Evolutionary conservation across 2,329 filamentous ascomycete species (phyloP), one percentile per base, ranked within the genome.

Genomic region (Ploettnerulaceae sp.): DNA sequence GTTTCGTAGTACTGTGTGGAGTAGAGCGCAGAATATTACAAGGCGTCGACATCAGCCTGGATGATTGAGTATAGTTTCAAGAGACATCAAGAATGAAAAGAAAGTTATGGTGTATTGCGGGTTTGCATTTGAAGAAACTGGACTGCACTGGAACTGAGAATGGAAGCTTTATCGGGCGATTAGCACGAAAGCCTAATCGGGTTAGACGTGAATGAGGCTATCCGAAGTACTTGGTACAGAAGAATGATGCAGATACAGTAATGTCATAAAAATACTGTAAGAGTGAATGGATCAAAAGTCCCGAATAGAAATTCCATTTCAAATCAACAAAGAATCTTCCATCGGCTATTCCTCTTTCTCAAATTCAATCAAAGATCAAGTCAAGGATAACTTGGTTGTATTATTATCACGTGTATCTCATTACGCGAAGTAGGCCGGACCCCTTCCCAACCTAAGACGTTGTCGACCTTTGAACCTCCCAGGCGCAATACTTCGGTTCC

Each of bases 21-120:
- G 53, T 41, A 31, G 47, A 50, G 47, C 58, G 55, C 7, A 58
- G 21, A 15, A 61, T 38, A 21, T 29, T 54, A 28, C 38, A 48
- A 52, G 57, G 47, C 39, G 50, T 48, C 58, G 61, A 64, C 61
- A 64, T 64, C 56, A 62, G 60, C 59, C 47, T 53, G 35, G 31
- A 41, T 48, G 24, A 22, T 35, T 44, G 5, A 14, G 11, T 36
- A 28, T 44, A 15, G 20, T 24, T 15, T 24, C 31, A 35, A 28
- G 28, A 26, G 41, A 36, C 41, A 44, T 44, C 9, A 44, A 44
- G 41, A 37, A 20, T 9, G 12, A 24, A 15, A 5, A 35, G 5
- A 15, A 2, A 15, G 17, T n/a, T 2, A 11, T 29, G 17, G 15
- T 36, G 7, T 18, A 15, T 26, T 28, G 31, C 12, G 21, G 17